A percentile compares a stretch with the other conserved stretches of the same genome.
Evolutionary conservation across 306 rosid species (phyloP).

Genomic region (Prunus padus): DNA sequence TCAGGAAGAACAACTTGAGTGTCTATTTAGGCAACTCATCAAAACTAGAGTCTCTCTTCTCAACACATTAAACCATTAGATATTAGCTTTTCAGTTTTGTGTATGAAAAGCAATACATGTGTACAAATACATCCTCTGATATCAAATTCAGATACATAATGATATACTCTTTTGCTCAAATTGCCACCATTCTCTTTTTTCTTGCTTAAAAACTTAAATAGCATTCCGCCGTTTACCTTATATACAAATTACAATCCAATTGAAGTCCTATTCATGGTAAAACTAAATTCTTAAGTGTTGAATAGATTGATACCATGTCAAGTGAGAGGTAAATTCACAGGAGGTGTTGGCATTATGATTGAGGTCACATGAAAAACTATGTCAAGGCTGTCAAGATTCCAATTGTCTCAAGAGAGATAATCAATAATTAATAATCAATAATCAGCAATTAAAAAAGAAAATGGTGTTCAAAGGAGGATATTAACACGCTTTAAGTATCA

Average conservation of each 20-base stretch:
- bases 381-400: slow-evolving; percentile 14
- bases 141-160: background rate
- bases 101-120: background rate
- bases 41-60: slow-evolving; percentile 33
- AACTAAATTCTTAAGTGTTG: too few species aligned
- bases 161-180: too few species aligned
- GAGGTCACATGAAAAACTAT: background rate
- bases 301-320: too few species aligned
- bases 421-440: background rate
- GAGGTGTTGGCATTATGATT: background rate
- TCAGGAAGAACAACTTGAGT: slow-evolving; percentile 21
- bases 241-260: too few species aligned
- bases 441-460: background rate
- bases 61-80: slow-evolving; percentile 30
- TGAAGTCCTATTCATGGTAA: too few species aligned
- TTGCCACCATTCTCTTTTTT: too few species aligned
- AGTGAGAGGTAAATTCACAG: too few species aligned
- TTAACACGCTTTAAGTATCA: too few species aligned
- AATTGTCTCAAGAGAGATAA: background rate
- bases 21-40: slow-evolving; percentile 27
- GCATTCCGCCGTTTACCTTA: too few species aligned
- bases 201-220: too few species aligned
- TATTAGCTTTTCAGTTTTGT: background rate
- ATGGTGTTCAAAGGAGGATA: background rate
- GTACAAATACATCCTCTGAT: background rate